A percentile compares a stretch with the other conserved stretches of the same genome.
phyloP scores from a whole-genome alignment of 176 grass and related monocot genomes.

The Triticum timopheevii region DNA sequence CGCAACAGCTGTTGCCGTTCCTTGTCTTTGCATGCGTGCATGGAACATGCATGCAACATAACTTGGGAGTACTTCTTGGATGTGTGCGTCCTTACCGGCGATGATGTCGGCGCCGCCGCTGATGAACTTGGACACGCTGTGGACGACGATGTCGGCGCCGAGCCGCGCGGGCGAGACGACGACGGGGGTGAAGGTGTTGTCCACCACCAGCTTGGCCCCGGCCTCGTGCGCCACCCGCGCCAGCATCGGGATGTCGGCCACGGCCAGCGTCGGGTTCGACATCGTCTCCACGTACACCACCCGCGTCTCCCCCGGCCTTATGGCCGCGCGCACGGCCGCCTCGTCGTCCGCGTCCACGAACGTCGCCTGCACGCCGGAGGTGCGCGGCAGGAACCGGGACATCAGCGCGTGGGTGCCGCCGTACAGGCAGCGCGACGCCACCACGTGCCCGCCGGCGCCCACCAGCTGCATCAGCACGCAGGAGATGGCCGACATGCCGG shows the following conservation, averaged over 20 bases:
- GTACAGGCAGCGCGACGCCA: slow-evolving; percentile 90
- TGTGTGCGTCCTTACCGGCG: slow-evolving; percentile 56
- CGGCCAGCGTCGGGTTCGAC: slow-evolving; percentile 87
- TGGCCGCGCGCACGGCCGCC: slow-evolving; percentile 62
- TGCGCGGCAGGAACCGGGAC: slow-evolving; percentile 62
- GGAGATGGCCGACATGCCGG: slow-evolving; percentile 92
- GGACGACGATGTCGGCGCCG: slow-evolving; percentile 90
- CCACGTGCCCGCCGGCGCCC: slow-evolving; percentile 80
- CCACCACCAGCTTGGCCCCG: slow-evolving; percentile 79
- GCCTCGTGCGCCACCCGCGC: slow-evolving; percentile 73
- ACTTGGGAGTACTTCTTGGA: not conserved
- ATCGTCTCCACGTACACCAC: slow-evolving; percentile 91
- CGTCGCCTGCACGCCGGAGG: slow-evolving; percentile 56
- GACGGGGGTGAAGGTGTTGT: slow-evolving; percentile 96
- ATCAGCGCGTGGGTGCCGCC: slow-evolving; percentile 95
- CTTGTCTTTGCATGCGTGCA: slow-evolving; percentile 5
- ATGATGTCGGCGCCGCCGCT: slow-evolving; percentile 96
- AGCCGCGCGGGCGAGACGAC: slow-evolving; percentile 73
- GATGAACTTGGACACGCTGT: slow-evolving; percentile 99
- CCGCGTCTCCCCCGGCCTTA: slow-evolving; percentile 52
- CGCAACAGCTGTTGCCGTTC: not conserved
- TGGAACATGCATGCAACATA: not conserved
- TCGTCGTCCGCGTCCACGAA: slow-evolving; percentile 86
- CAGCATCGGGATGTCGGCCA: slow-evolving; percentile 79
- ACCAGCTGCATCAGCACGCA: slow-evolving; percentile 79